A percentile compares a stretch with the other conserved stretches of the same genome.
These are phyloP conservation scores for Lepiota venenata DNA, from an alignment of 768 basidiomycete genomes.

Conservation along the genomic window DNA sequence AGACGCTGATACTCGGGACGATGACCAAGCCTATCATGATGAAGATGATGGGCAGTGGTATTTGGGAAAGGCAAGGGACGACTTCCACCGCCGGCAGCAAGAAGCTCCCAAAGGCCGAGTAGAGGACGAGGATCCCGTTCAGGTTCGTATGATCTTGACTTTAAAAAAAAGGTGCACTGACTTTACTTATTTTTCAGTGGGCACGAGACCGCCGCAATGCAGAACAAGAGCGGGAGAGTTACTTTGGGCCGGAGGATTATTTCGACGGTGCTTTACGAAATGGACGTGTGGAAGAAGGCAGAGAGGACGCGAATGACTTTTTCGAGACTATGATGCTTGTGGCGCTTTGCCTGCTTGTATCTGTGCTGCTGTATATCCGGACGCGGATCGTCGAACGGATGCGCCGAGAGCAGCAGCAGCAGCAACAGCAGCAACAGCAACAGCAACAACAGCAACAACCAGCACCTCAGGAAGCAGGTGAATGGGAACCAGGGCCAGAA, in stretches of 20 bases:
- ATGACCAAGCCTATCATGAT: constrained; percentile 32
- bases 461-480: constrained; percentile 28
- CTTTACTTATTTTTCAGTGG: constrained; percentile 47
- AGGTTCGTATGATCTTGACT: constrained; percentile 37
- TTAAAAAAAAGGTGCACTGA: background rate
- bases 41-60: constrained; percentile 78
- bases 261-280: constrained; percentile 66
- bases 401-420: constrained; percentile 57
- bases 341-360: constrained; percentile 67
- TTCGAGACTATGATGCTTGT: constrained; percentile 79
- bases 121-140: constrained; percentile 71
- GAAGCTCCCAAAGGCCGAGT: constrained; percentile 26
- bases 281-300: constrained; percentile 55
- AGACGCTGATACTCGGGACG: constrained; percentile 27
- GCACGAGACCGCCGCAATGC: constrained; percentile 70
- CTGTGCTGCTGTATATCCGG: constrained; percentile 73
- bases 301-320: constrained; percentile 57
- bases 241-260: constrained; percentile 82
- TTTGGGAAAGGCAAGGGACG: constrained; percentile 76
- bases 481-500: constrained; percentile 27
- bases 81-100: constrained; percentile 59
- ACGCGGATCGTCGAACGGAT: constrained; percentile 74
- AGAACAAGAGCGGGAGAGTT: constrained; percentile 69
- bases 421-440: constrained; percentile 35
- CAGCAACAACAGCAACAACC: constrained; percentile 51